Evolutionary conservation across 2,329 filamentous ascomycete species (phyloP).

Genomic region (Chaetomium sp.): DNA sequence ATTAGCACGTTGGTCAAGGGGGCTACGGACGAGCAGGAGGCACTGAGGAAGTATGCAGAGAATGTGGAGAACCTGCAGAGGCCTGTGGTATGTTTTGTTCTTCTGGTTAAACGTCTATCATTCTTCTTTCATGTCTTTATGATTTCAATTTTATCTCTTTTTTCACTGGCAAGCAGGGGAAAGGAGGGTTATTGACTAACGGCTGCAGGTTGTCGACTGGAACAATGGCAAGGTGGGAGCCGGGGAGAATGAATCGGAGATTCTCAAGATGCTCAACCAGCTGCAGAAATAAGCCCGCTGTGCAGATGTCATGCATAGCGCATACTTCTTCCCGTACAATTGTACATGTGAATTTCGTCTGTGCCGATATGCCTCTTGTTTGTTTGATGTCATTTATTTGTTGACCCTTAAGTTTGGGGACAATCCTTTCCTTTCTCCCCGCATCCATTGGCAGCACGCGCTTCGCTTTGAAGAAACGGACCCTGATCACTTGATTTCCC

Average conservation of each 20-base stretch:
- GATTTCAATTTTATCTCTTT: background rate
- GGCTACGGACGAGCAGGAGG: slow-evolving; percentile 68
- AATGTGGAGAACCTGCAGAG: slow-evolving; percentile 61
- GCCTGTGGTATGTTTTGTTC: slow-evolving; percentile 60
- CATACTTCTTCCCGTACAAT: background rate
- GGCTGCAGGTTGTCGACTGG: slow-evolving; percentile 70
- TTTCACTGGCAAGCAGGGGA: background rate
- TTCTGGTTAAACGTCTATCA: background rate
- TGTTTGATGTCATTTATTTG: background rate
- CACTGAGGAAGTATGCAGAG: slow-evolving; percentile 70
- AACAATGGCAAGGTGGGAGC: slow-evolving; percentile 75
- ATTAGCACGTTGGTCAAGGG: slow-evolving; percentile 62
- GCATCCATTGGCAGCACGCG: no score
- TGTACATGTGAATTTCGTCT: background rate
- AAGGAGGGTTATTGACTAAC: background rate
- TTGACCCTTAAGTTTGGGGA: no score
- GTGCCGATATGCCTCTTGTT: background rate
- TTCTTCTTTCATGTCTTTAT: background rate
- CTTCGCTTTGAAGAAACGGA: no score
- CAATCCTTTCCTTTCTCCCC: no score
- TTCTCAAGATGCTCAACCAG: slow-evolving; percentile 69
- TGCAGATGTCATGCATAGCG: no score
- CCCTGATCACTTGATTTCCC: no score
- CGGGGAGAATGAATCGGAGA: slow-evolving; percentile 80
- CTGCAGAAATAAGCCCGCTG: slow-evolving; percentile 28